Percentiles rank a stretch among this genome's conserved stretches.
phyloP scores from a whole-genome alignment of 257 asterid species.

The Fraxinus americana region DNA sequence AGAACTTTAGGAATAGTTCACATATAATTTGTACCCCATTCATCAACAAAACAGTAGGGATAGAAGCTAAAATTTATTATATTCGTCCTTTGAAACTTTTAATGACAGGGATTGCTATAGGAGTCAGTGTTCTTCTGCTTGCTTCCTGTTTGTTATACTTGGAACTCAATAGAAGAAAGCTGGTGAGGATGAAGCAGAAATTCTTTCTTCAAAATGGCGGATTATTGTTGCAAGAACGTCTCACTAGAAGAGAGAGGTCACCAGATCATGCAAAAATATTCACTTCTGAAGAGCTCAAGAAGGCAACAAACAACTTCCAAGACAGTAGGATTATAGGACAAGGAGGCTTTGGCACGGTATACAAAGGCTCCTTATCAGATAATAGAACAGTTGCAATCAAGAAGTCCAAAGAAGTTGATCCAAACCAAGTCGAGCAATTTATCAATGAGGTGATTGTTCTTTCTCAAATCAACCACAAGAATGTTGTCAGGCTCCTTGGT shows the following conservation, averaged over 20 bases:
- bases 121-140: conserved; percentile 15
- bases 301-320: too few relatives aligned
- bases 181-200: not conserved
- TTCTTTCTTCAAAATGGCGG: conserved; percentile 26
- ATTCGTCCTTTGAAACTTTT: not conserved
- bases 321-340: too few relatives aligned
- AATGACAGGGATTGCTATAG: conserved; percentile 21
- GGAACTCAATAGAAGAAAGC: conserved; percentile 22
- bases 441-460: conserved; percentile 26
- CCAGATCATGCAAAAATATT: too few relatives aligned
- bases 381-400: too few relatives aligned
- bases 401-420: not conserved
- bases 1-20: too few relatives aligned
- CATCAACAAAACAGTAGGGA: too few relatives aligned
- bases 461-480: conserved; percentile 21
- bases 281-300: too few relatives aligned
- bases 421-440: conserved; percentile 24
- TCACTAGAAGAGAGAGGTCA: not conserved
- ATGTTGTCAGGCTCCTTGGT: conserved; percentile 25
- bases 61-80: too few relatives aligned
- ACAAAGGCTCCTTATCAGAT: too few relatives aligned
- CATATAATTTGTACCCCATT: too few relatives aligned
- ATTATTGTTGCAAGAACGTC: conserved; percentile 25
- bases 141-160: conserved; percentile 5
- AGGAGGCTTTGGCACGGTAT: too few relatives aligned